A percentile compares a stretch with the other conserved stretches of the same genome.
Evolutionary conservation across 2,329 filamentous ascomycete genomes (phyloP).

Genomic region (Thermothelomyces thermophilus): DNA sequence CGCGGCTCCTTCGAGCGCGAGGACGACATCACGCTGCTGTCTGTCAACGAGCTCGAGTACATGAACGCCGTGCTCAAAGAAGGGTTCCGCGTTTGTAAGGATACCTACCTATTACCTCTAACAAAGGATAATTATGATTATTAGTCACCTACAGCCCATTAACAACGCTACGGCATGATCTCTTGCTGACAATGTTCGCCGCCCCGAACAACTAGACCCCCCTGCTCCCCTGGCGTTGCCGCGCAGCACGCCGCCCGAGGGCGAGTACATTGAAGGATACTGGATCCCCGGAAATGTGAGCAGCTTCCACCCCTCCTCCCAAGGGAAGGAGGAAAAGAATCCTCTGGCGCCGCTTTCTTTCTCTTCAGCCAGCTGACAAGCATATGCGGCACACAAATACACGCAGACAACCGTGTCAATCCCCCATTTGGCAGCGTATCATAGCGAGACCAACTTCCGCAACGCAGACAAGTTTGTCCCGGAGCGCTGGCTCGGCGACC

Average conservation of each 20-base stretch:
- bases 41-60: constrained; percentile 30
- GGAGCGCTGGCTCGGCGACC: constrained; percentile 31
- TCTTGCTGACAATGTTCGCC: neutral
- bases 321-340: neutral
- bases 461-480: constrained; percentile 31
- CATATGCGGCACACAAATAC: neutral
- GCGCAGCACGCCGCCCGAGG: constrained; percentile 13
- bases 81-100: constrained; percentile 32
- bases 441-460: constrained; percentile 31
- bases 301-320: neutral
- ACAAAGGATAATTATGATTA: too few species aligned
- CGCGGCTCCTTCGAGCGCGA: constrained; percentile 30
- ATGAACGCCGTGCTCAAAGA: constrained; percentile 36
- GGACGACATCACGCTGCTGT: constrained; percentile 33
- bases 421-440: constrained; percentile 31
- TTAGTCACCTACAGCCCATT: too few species aligned
- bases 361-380: constrained; percentile 18
- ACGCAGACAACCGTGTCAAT: constrained; percentile 28
- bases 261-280: constrained; percentile 17
- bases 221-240: constrained; percentile 5
- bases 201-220: constrained; percentile 4
- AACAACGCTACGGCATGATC: too few species aligned
- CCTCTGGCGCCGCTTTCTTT: neutral
- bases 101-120: neutral
- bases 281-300: constrained; percentile 19